A percentile compares a stretch with the other conserved stretches of the same genome.
Evolutionary conservation across 164 flowering plant species (phyloP).

Genomic region (Amborella trichopoda): DNA sequence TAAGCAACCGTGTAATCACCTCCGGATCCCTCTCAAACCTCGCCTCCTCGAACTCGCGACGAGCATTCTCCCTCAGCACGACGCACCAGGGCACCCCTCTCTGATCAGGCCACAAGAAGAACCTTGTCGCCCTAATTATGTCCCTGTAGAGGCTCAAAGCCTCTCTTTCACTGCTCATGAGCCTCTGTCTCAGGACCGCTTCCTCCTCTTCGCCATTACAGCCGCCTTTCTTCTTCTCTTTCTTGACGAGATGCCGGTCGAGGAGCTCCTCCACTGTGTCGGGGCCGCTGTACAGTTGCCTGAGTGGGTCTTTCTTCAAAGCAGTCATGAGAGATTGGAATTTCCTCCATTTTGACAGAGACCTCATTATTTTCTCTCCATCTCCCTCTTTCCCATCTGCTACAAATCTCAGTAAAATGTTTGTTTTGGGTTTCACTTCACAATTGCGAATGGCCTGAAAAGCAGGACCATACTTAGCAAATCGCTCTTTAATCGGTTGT

Average conservation of each 20-base stretch:
- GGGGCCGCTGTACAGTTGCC: slow-evolving; percentile 12
- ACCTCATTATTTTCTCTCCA: too few species aligned
- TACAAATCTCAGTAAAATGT: too few species aligned
- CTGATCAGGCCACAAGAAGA: slow-evolving; percentile 10
- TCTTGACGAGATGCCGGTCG: slow-evolving; percentile 9
- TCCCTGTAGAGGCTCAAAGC: slow-evolving; percentile 13
- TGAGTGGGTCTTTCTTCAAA: too few species aligned
- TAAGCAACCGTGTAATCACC: slow-evolving; percentile 6
- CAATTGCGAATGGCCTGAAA: too few species aligned
- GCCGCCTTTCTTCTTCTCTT: not conserved
- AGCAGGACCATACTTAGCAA: too few species aligned
- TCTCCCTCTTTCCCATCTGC: too few species aligned
- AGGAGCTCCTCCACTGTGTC: slow-evolving; percentile 13
- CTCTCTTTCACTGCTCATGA: slow-evolving; percentile 12
- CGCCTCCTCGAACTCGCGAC: slow-evolving; percentile 10
- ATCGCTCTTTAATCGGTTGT: too few species aligned
- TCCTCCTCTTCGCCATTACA: too few species aligned
- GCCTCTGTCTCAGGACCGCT: slow-evolving; percentile 8
- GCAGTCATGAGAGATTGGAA: too few species aligned
- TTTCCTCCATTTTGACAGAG: too few species aligned
- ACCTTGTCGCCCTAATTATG: slow-evolving; percentile 10
- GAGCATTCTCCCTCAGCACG: slow-evolving; percentile 11
- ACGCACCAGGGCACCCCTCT: slow-evolving; percentile 11
- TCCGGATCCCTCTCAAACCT: slow-evolving; percentile 13
- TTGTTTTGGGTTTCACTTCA: too few species aligned